Evolutionary conservation across 1,139 yeast genomes (phyloP).

Genomic region (Waltiozyma sp.): DNA sequence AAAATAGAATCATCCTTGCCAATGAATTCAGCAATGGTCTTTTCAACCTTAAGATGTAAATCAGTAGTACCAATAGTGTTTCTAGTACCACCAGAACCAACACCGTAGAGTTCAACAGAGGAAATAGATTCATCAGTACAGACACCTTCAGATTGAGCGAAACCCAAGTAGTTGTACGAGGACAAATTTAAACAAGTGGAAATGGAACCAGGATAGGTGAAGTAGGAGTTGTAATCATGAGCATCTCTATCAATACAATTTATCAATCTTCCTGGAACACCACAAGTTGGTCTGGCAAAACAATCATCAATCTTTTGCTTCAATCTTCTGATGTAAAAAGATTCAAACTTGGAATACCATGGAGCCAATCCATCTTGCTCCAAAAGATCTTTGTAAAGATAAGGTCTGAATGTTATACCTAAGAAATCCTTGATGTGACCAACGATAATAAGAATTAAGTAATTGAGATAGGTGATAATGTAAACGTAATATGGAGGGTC

Average conservation of each 20-base stretch:
- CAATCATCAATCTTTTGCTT: slow-evolving; percentile 89
- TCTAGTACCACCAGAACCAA: slow-evolving; percentile 73
- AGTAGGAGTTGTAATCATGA: slow-evolving; percentile 42
- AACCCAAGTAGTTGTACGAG: slow-evolving; percentile 89
- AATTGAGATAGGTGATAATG: slow-evolving; percentile 74
- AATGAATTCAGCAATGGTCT: slow-evolving; percentile 68
- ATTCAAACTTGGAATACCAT: slow-evolving; percentile 88
- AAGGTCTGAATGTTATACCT: slow-evolving; percentile 62
- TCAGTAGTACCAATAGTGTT: slow-evolving; percentile 66
- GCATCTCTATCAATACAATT: slow-evolving; percentile 69
- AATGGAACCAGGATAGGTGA: slow-evolving; percentile 64
- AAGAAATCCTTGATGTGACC: slow-evolving; percentile 89
- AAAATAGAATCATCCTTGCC: slow-evolving; percentile 86
- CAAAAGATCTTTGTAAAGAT: slow-evolving; percentile 52
- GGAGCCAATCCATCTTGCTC: slow-evolving; percentile 92
- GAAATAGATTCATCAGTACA: slow-evolving; percentile 76
- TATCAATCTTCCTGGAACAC: slow-evolving; percentile 92
- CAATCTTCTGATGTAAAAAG: slow-evolving; percentile 85
- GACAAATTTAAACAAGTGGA: slow-evolving; percentile 77
- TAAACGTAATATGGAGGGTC: slow-evolving; percentile 81
- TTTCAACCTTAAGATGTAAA: slow-evolving; percentile 66
- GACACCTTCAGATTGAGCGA: slow-evolving; percentile 88
- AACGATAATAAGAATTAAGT: slow-evolving; percentile 68
- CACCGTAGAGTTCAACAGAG: slow-evolving; percentile 56
- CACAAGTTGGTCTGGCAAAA: slow-evolving; percentile 89